Base-by-base conservation (phyloP, 805 yeast genomes). In the Ogataea naganishii region DNA sequence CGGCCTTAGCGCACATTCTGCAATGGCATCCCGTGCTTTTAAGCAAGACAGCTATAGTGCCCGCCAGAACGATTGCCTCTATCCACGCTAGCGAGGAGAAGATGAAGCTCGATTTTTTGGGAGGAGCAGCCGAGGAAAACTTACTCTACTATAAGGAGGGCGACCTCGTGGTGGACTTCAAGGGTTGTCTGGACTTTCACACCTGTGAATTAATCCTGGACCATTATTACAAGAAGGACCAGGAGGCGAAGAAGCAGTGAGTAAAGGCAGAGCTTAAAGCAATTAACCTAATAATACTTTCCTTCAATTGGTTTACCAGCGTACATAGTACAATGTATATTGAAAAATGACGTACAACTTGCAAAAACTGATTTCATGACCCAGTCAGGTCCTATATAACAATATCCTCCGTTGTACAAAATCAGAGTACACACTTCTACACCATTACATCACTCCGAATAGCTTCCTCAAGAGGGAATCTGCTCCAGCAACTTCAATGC, bases 21-120 rank as follows among this genome's bases (percentile, higher is more conserved):
- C 96, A 85, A 55, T 92, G 97, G 98, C 98, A 89, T 51, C 95
- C 96, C 9, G 73, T 70, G 18, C 58, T 81, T 17, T 63, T 92
- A 41, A 68, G 80, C 32, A 80, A 75, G 46, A 65, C 92, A 3
- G 80, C 85, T 0, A 53, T 89, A 11, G 71, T 92, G 1, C 82
- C 85, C 9, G 66, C 75, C 25, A 69, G 75, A 45, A 56, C 69
- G 7, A 65, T 80, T 24, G 71, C 72, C 10, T 56, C 73, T 20
- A 39, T 59, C 12, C 69, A 67, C 38, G 54, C 60, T 18, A 7
- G 6, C 5, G 12, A 14, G 6, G 8, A 15, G 17, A 11, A 19
- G 38, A 41, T 30, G 32, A 36, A 18, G 37, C 56, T n/a, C n/a
- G n/a, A n/a, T n/a, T n/a, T 61, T 10, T 32, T 55, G 15, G 56